Evolutionary conservation across 805 yeast genomes (phyloP), one percentile per base, ranked within the genome.

Genomic region (Metschnikowia vanudenii): DNA sequence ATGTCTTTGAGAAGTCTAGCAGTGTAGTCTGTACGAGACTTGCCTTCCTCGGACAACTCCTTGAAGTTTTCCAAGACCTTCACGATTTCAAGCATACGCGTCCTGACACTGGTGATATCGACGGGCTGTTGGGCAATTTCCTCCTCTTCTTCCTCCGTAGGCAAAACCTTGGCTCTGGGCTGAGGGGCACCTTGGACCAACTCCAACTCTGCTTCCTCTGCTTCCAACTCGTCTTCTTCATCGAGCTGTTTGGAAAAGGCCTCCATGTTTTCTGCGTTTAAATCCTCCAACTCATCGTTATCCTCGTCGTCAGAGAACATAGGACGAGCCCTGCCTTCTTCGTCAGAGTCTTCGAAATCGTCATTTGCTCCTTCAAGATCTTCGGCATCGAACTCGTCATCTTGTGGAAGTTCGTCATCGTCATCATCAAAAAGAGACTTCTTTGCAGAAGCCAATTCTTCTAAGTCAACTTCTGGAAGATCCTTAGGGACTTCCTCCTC

Each of bases 1-100:
- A 94, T 88, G 69, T 94, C 99, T 52, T 78, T 78, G 22, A 92
- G 69, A 51, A 94, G 74, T 68, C 95, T 83, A 46, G 82, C 82
- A 37, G 79, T 75, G 63, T 94, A 90, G 53, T 90, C 96, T 17
- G 85, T 71, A 71, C 99, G 84, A 39, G 92, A 83, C 62, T 80
- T 82, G 12, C 96, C 97, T 57, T 82, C 91, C 64, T 90, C 96
- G 7, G 89, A 85, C 59, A 88, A 63, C 42, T 73, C 84, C 62
- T 82, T 83, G 72, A 92, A 89, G 67, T 92, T 88, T 66, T 92
- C 97, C 57, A 94, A 78, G 14, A 92, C 97, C 64, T 91, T 91
- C 41, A 91, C 92, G 52, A 95, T 81, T 71, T 94, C 99, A 57
- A 92, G 82, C 86, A 94, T 92, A 71, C 99, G 82, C 16, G 97